These are phyloP conservation scores for Ramularia collo-cygni DNA, from an alignment of 2,329 filamentous ascomycete species.

Conservation along the genomic window DNA sequence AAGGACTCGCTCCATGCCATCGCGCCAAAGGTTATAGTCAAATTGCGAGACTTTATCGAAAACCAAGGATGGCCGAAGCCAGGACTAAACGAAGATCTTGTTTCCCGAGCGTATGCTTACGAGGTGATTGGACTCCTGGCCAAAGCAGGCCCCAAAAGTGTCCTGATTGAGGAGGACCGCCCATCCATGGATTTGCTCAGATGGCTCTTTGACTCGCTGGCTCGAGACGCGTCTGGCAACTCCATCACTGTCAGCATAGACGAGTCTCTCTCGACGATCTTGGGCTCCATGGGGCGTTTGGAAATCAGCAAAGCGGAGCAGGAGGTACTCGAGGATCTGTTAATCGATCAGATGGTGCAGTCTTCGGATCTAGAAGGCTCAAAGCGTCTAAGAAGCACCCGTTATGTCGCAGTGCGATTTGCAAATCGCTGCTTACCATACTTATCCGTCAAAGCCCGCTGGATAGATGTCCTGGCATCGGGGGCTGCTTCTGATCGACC, in stretches of 20 bases:
- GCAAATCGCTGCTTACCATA: constrained; percentile 83
- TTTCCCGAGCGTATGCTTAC: constrained; percentile 73
- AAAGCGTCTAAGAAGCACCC: constrained; percentile 54
- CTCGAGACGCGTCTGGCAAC: constrained; percentile 67
- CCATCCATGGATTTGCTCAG: constrained; percentile 51
- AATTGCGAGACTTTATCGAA: constrained; percentile 66
- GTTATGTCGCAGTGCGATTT: constrained; percentile 79
- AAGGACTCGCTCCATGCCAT: constrained; percentile 55
- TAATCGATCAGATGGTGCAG: constrained; percentile 53
- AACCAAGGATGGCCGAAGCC: constrained; percentile 76
- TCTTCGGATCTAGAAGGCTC: constrained; percentile 26
- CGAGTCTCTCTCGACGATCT: constrained; percentile 72
- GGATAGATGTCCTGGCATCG: constrained; percentile 81
- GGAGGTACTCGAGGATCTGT: constrained; percentile 46
- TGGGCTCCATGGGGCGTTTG: constrained; percentile 49
- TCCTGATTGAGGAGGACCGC: constrained; percentile 39
- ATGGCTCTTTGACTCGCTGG: constrained; percentile 80
- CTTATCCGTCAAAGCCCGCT: constrained; percentile 69
- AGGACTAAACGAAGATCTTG: constrained; percentile 48
- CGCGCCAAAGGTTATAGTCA: constrained; percentile 60
- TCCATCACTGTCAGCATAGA: constrained; percentile 81
- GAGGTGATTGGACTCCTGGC: constrained; percentile 83
- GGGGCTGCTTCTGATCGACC: constrained; percentile 62
- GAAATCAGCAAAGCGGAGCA: constrained; percentile 38
- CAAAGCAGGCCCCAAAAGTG: constrained; percentile 54